Evolutionary conservation across 108 stramenopile genomes (phyloP).

Genomic region (Discostella pseudostelligera): DNA sequence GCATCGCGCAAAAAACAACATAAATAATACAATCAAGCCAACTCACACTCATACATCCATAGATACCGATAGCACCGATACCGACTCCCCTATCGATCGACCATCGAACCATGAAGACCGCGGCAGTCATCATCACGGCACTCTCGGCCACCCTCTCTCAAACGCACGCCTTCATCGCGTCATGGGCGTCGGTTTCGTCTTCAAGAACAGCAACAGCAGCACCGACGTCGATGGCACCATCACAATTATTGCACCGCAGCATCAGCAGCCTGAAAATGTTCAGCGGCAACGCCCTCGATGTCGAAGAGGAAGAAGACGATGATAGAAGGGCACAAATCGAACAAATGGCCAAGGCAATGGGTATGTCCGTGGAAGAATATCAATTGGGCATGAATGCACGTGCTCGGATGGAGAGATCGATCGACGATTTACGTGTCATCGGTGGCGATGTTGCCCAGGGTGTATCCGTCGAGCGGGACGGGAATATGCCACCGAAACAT

Average conservation of each 20-base stretch:
- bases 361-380: conserved; percentile 83
- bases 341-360: conserved; percentile 77
- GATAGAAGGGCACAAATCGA: conserved; percentile 67
- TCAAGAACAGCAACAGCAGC: background rate
- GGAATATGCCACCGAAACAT: conserved; percentile 69
- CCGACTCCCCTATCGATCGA: no score
- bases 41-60: no score
- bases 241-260: background rate
- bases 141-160: conserved; percentile 31
- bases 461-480: conserved; percentile 67
- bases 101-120: conserved; percentile 35
- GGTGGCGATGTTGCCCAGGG: conserved; percentile 54
- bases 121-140: conserved; percentile 22
- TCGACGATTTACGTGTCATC: conserved; percentile 54
- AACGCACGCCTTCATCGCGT: conserved; percentile 24
- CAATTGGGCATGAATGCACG: conserved; percentile 75
- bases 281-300: conserved; percentile 60
- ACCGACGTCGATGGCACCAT: no score
- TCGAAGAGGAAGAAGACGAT: conserved; percentile 69
- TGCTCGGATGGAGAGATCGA: conserved; percentile 42
- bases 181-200: background rate
- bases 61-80: no score
- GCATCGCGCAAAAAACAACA: background rate
- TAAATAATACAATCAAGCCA: no score
- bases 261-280: conserved; percentile 57